Evolutionary conservation across 495 filamentous ascomycete species (phyloP), one percentile per base, ranked within the genome.

Genomic region (Penicillium longicatenatum): DNA sequence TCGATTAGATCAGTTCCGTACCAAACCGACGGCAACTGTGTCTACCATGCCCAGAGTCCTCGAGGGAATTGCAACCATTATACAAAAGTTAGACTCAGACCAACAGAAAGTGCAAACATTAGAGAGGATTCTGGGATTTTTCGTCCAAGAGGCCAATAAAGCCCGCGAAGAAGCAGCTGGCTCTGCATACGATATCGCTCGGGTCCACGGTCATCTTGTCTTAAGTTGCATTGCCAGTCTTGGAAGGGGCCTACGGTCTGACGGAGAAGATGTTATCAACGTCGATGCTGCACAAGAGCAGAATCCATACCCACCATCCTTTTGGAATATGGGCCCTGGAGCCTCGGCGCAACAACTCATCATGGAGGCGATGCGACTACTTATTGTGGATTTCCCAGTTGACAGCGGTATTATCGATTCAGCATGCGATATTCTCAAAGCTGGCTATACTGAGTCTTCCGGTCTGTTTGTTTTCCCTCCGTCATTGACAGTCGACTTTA

Each of bases 1-100:
- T 24, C 89, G 94, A 64, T 92, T 92, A 62, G 79, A 85, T 55
- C 70, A 81, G 17, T 89, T 93, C 60, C 75, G 80, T 35, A 71
- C 70, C 29, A 84, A 82, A 50, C 77, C 79, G 22, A 83, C 80
- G 4, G 79, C 89, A 8, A 90, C 92, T 26, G 79, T 81, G 14
- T 73, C 84, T 24, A 88, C 87, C 0, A 93, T 96, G 75, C 90
- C 94, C 61, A 84, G 82, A 44, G 84, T 98, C 3, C 71, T 96
- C 12, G 89, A 90, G 55, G 91, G 87, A 8, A 93, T 97, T 52
- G 85, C 92, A 8, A 85, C 87, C 14, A 90, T 98, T 53, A 84
- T 96, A 35, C 91, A 97, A 64, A 90, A 88, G 33, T 71, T 94
- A 26, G 77, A 82, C 7, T 74, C 81, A 0, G 86, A 94, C 51